Evolutionary conservation across 257 asterid genomes (phyloP), one percentile per base, ranked within the genome.

Genomic region (Leonotis leonurus): DNA sequence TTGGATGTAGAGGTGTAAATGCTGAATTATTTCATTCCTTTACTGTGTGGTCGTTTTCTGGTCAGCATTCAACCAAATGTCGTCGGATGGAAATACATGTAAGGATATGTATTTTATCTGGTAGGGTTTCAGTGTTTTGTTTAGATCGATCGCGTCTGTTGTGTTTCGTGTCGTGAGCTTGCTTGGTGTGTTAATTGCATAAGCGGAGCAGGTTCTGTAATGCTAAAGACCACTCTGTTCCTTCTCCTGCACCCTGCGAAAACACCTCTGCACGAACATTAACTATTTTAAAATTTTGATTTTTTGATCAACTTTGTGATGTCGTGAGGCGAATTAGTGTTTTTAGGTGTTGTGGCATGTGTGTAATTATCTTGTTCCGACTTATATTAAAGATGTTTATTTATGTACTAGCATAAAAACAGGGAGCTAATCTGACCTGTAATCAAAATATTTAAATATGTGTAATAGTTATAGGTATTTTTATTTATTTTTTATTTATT

Each of bases 1-100:
- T 49, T 37, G 71, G 70, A 62, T 56, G 73, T 72, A 46, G 70
- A 62, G 53, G 55, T 69, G 64, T 46, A 66, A 37, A 65, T 65
- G 76, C 41, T 59, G 75, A 56, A 64, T 64, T 74, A 58, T 40
- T 74, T 64, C 64, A 49, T 43, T 55, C 41, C 68, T 46, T 64
- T 41, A 7, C 27, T 8, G 14, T 30, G 30, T 17, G 56, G 64
- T 25, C 35, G 30, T 25, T 53, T 64, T 33, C 13, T 13, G 30
- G 50, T 54, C 54, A 57, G 14, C 37, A 24, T 64, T 52, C 17
- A 33, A 33, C n/a, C n/a, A n/a, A n/a, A n/a, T n/a, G n/a, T n/a
- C n/a, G n/a, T n/a, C n/a, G n/a, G n/a, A n/a, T n/a, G n/a, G 33
- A 27, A 20, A 37, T 26, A 49, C 57, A 62, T 41, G 56, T n/a